These are phyloP conservation scores for Aquilaria agallochum DNA, from an alignment of 441 rosid genomes.

Conservation along the genomic window DNA sequence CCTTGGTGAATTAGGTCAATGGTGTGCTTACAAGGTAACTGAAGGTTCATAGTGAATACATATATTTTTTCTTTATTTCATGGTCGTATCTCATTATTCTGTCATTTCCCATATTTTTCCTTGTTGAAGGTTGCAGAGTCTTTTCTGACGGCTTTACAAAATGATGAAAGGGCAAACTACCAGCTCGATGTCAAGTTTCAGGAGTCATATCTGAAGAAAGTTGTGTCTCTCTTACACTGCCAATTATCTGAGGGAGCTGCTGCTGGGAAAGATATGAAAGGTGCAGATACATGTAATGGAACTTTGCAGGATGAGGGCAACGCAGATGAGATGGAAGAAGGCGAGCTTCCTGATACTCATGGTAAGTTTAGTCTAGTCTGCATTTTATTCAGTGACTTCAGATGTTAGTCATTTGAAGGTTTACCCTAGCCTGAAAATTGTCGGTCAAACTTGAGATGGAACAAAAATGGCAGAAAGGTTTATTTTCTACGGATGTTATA, in stretches of 20 bases:
- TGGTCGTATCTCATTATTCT: neutral
- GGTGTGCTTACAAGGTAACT: constrained; percentile 98
- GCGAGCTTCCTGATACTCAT: constrained; percentile 94
- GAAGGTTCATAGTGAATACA: constrained; percentile 6
- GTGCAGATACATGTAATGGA: constrained; percentile 35
- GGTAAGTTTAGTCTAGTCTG: constrained; percentile 44
- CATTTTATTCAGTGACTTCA: constrained; percentile 7
- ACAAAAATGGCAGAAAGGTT: too few relatives aligned
- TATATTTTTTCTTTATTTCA: neutral
- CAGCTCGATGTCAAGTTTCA: constrained; percentile 98
- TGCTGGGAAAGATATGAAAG: constrained; percentile 48
- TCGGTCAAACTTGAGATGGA: neutral
- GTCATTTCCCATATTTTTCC: constrained; percentile 6
- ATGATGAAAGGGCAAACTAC: constrained; percentile 91
- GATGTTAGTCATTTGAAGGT: neutral
- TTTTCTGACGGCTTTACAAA: constrained; percentile 87
- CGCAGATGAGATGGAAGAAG: constrained; percentile 90
- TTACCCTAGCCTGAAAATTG: neutral
- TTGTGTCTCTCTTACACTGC: constrained; percentile 82
- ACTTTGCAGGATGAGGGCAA: constrained; percentile 27
- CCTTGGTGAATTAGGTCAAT: constrained; percentile 95
- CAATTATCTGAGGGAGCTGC: constrained; percentile 92
- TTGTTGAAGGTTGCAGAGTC: constrained; percentile 85
- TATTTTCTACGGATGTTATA: too few relatives aligned
- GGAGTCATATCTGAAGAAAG: constrained; percentile 80